Conservation (phyloP, 352 stramenopile genomes). For the Phytopythium sindhum region DNA sequence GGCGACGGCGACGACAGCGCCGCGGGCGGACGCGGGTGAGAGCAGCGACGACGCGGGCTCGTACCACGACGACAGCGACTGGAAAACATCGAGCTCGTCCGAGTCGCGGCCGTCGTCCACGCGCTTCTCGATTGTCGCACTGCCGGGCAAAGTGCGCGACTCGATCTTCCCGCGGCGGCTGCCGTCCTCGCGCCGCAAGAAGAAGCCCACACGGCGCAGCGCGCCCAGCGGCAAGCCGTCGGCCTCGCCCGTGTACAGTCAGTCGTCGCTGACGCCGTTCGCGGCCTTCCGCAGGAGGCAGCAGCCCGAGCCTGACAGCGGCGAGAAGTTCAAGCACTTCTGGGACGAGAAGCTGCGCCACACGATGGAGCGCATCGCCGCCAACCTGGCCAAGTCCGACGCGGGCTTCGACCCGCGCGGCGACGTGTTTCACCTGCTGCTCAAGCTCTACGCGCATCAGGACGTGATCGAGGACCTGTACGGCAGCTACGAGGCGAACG, state of each 20-base stretch:
- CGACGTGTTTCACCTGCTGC: constrained; percentile 68
- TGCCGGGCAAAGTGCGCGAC: constrained; percentile 38
- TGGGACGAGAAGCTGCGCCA: constrained; percentile 75
- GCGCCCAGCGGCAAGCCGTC: not conserved
- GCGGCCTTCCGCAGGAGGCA: constrained; percentile 6
- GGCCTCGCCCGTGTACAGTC: constrained; percentile 2
- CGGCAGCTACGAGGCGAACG: constrained; percentile 57
- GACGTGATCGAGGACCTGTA: constrained; percentile 80
- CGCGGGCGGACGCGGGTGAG: not conserved
- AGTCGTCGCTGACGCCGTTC: constrained; percentile 15
- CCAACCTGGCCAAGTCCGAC: constrained; percentile 20
- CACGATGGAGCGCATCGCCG: constrained; percentile 53
- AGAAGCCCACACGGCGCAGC: constrained; percentile 24
- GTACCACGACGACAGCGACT: constrained; percentile 46
- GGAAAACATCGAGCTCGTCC: constrained; percentile 40
- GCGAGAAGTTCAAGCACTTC: constrained; percentile 70
- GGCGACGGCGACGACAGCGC: too few relatives aligned
- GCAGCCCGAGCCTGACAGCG: constrained; percentile 28
- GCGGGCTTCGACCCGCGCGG: constrained; percentile 16
- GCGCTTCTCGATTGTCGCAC: constrained; percentile 42
- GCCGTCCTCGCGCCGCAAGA: constrained; percentile 18
- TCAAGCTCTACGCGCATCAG: constrained; percentile 82
- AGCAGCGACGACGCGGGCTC: constrained; percentile 31
- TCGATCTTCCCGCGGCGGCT: constrained; percentile 32
- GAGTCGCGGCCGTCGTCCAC: constrained; percentile 18